A percentile compares a stretch with the other conserved stretches of the same genome.
phyloP scores from a whole-genome alignment of 2,329 filamentous ascomycete genomes.

The Talaromyces sp. region DNA sequence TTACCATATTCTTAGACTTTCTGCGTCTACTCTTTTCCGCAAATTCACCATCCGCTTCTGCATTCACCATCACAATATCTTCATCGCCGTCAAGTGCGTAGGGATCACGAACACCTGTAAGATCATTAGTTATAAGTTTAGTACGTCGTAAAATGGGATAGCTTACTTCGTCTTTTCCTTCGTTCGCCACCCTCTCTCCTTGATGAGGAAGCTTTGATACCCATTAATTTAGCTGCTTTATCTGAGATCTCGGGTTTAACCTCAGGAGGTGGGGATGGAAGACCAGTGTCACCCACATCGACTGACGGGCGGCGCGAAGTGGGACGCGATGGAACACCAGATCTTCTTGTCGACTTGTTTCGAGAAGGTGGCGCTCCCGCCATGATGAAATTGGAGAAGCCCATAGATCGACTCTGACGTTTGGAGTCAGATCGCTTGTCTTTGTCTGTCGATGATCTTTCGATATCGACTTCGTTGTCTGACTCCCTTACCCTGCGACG shows the following conservation, averaged over 20 bases:
- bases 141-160: constrained; percentile 4
- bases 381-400: constrained; percentile 63
- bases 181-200: constrained; percentile 47
- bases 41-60: constrained; percentile 39
- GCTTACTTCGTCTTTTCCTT: constrained; percentile 49
- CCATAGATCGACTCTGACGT: constrained; percentile 54
- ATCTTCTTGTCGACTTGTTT: constrained; percentile 65
- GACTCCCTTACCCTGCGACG: constrained; percentile 59
- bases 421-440: constrained; percentile 53
- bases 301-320: constrained; percentile 65
- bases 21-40: constrained; percentile 24
- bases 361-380: constrained; percentile 58
- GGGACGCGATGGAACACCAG: constrained; percentile 54
- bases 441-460: constrained; percentile 62
- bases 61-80: constrained; percentile 59
- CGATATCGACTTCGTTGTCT: constrained; percentile 57
- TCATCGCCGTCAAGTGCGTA: constrained; percentile 62
- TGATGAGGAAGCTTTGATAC: constrained; percentile 48
- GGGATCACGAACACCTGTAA: constrained; percentile 48
- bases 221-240: constrained; percentile 80
- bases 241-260: constrained; percentile 62
- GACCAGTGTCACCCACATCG: constrained; percentile 59
- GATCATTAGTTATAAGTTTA: constrained; percentile 3
- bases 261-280: constrained; percentile 71
- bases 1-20: constrained; percentile 17